These are phyloP conservation scores for Helianthus annuus DNA, from an alignment of 129 eudicot species.

Conservation along the genomic window HanXRQr2.0-SUNRISE NC_035435.2:128878904-128879403, in stretches of 20 bases:
- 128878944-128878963: slow-evolving; percentile 22
- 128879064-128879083: slow-evolving; percentile 15
- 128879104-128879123: slow-evolving; percentile 23
- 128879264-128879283: slow-evolving; percentile 47
- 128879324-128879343: too few species aligned
- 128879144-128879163: slow-evolving; percentile 27
- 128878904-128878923: slow-evolving; percentile 7
- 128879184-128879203: not conserved
- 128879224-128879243: slow-evolving; percentile 32
- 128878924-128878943: slow-evolving; percentile 18
- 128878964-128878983: not conserved
- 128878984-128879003: slow-evolving; percentile 17
- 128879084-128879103: slow-evolving; percentile 15
- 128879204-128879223: not conserved
- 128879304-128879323: too few species aligned
- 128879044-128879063: not conserved
- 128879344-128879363: too few species aligned
- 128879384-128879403: too few species aligned
- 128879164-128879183: slow-evolving; percentile 24
- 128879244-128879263: slow-evolving; percentile 47
- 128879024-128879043: slow-evolving; percentile 1
- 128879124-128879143: slow-evolving; percentile 18
- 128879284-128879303: too few species aligned
- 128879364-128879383: too few species aligned
- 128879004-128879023: not conserved